Evolutionary conservation across 2,329 filamentous ascomycete genomes (phyloP).

Genomic region (Graphilbum fragrans): DNA sequence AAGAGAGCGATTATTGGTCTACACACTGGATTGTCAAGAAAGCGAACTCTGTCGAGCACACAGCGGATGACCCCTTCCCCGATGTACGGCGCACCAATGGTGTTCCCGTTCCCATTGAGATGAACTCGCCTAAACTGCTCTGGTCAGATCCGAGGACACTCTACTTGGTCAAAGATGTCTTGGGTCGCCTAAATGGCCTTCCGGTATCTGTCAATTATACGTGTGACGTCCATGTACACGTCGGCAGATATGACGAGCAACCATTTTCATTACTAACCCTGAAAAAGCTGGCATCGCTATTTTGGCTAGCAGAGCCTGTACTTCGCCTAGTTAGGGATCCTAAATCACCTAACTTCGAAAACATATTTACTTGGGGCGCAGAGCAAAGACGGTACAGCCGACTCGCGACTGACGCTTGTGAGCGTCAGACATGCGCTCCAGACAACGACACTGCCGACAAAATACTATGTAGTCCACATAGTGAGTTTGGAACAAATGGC

Average conservation of each 20-base stretch:
- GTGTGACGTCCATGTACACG: constrained; percentile 26
- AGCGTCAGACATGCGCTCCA: no score
- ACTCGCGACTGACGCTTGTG: constrained; percentile 15
- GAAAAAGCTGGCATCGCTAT: constrained; percentile 20
- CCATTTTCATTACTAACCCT: constrained; percentile 20
- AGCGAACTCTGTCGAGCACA: constrained; percentile 24
- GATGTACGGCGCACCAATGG: constrained; percentile 11
- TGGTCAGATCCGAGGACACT: constrained; percentile 13
- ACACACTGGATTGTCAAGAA: constrained; percentile 27
- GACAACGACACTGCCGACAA: constrained; percentile 3
- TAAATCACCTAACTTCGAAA: constrained; percentile 21
- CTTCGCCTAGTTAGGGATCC: constrained; percentile 24
- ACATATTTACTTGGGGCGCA: constrained; percentile 25
- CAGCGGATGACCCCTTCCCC: constrained; percentile 11
- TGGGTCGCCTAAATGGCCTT: constrained; percentile 17
- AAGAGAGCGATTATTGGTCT: constrained; percentile 21
- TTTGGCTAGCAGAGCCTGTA: constrained; percentile 24
- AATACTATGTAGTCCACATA: neutral
- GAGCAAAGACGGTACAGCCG: constrained; percentile 20
- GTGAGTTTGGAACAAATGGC: neutral
- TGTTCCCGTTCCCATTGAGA: constrained; percentile 22
- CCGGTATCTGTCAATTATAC: constrained; percentile 19
- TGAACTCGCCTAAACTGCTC: constrained; percentile 22
- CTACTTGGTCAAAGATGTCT: constrained; percentile 9
- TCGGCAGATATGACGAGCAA: constrained; percentile 21